phyloP scores from a whole-genome alignment of 1,284 basidiomycete species.

The Ganoderma lingzhi region DNA sequence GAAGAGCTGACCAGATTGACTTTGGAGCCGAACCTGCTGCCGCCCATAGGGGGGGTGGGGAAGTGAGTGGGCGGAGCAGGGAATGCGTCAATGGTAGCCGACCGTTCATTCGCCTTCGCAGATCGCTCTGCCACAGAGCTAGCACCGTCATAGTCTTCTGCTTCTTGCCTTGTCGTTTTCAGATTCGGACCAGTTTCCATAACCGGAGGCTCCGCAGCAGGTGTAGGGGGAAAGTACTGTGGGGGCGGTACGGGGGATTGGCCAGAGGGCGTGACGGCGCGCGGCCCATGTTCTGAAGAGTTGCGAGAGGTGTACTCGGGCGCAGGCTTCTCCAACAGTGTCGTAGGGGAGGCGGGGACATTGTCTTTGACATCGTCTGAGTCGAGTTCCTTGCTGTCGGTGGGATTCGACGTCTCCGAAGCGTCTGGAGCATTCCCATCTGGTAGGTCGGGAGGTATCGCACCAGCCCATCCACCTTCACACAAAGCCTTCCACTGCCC shows the following conservation, averaged over 20 bases:
- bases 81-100: conserved; percentile 61
- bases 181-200: conserved; percentile 10
- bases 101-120: conserved; percentile 8
- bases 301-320: conserved; percentile 38
- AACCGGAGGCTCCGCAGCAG: conserved; percentile 11
- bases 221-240: conserved; percentile 29
- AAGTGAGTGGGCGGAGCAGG: conserved; percentile 76
- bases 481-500: conserved; percentile 77
- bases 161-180: conserved; percentile 12
- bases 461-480: conserved; percentile 75
- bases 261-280: conserved; percentile 34
- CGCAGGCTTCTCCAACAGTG: conserved; percentile 30
- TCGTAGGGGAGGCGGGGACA: conserved; percentile 12
- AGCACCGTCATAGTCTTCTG: conserved; percentile 5
- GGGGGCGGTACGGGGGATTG: conserved; percentile 34
- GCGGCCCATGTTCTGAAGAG: conserved; percentile 32
- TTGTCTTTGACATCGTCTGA: conserved; percentile 8
- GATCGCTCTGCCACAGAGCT: conserved; percentile 8
- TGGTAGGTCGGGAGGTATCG: conserved; percentile 61
- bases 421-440: conserved; percentile 42
- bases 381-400: conserved; percentile 18
- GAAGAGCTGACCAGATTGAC: conserved; percentile 2
- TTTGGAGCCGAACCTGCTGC: conserved; percentile 21
- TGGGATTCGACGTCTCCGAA: conserved; percentile 16
- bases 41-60: conserved; percentile 59